Percentiles rank a stretch among this genome's conserved stretches.
phyloP scores from a whole-genome alignment of 306 rosid genomes.

The Inga laurina region DNA sequence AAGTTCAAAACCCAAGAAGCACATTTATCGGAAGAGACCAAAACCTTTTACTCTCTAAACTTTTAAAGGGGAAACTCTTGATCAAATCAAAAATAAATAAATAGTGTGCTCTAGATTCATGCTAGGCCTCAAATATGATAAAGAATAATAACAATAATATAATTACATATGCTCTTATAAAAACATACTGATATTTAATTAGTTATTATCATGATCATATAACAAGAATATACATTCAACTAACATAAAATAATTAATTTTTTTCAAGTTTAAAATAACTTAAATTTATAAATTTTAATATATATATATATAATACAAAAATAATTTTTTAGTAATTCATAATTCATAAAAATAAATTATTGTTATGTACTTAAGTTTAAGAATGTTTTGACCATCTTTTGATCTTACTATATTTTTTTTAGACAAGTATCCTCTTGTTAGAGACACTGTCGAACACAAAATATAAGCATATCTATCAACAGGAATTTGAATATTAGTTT shows the following conservation, averaged over 20 bases:
- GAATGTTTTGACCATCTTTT: neutral
- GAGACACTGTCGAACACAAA: too few species aligned
- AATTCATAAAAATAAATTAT: neutral
- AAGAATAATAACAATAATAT: too few species aligned
- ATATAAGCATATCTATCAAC: too few species aligned
- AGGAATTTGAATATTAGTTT: too few species aligned
- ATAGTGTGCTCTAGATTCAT: neutral
- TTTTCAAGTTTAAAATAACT: neutral
- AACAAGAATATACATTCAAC: neutral
- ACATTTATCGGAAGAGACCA: fast-evolving
- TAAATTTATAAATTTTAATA: neutral
- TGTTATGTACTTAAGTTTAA: neutral
- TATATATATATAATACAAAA: too few species aligned
- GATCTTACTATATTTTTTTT: too few species aligned
- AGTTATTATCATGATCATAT: neutral
- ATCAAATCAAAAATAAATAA: neutral
- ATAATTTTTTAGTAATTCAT: neutral
- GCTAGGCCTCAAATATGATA: neutral
- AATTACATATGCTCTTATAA: neutral
- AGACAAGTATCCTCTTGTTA: too few species aligned
- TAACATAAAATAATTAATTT: neutral
- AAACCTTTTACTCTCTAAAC: neutral
- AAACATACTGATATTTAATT: neutral
- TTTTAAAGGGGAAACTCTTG: too few species aligned
- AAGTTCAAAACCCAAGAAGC: too few species aligned